Conservation (phyloP, 2,329 filamentous ascomycete genomes). For the Hysterium pulicare region DNA sequence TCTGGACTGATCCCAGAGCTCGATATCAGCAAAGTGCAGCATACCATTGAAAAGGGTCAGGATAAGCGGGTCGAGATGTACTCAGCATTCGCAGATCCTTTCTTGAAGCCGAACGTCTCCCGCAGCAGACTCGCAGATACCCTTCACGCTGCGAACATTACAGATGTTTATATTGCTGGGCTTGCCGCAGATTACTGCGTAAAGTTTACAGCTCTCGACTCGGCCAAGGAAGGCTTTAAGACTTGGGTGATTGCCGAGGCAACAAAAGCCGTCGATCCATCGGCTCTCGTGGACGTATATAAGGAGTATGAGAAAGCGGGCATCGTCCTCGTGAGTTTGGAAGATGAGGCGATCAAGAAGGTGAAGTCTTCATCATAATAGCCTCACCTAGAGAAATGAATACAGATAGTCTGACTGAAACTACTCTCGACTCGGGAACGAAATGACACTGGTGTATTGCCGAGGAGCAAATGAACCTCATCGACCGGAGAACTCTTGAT, state of each 20-base stretch:
- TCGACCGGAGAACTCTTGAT: too few relatives aligned
- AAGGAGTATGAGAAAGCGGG: slow-evolving; percentile 56
- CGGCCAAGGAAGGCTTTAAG: slow-evolving; percentile 69
- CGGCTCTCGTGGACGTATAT: slow-evolving; percentile 55
- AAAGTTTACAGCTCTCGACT: slow-evolving; percentile 74
- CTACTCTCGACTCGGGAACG: too few relatives aligned
- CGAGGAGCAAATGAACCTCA: too few relatives aligned
- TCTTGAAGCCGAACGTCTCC: slow-evolving; percentile 57
- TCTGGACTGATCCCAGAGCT: slow-evolving; percentile 73
- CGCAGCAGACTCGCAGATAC: slow-evolving; percentile 60
- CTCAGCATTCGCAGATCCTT: slow-evolving; percentile 82
- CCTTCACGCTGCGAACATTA: slow-evolving; percentile 59
- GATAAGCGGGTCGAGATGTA: slow-evolving; percentile 84
- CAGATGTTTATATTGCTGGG: slow-evolving; percentile 81
- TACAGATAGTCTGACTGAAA: background rate
- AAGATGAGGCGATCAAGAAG: slow-evolving; percentile 55
- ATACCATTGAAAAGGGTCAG: slow-evolving; percentile 73
- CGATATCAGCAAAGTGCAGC: slow-evolving; percentile 56
- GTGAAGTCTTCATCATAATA: slow-evolving; percentile 34
- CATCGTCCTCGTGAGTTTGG: slow-evolving; percentile 59
- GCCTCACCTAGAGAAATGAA: background rate
- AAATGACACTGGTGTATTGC: too few relatives aligned
- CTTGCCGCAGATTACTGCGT: slow-evolving; percentile 91
- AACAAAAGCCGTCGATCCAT: slow-evolving; percentile 67
- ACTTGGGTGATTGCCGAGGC: slow-evolving; percentile 77